Base-by-base conservation (phyloP, 257 asterid species). In the Leonotis leonurus region DNA sequence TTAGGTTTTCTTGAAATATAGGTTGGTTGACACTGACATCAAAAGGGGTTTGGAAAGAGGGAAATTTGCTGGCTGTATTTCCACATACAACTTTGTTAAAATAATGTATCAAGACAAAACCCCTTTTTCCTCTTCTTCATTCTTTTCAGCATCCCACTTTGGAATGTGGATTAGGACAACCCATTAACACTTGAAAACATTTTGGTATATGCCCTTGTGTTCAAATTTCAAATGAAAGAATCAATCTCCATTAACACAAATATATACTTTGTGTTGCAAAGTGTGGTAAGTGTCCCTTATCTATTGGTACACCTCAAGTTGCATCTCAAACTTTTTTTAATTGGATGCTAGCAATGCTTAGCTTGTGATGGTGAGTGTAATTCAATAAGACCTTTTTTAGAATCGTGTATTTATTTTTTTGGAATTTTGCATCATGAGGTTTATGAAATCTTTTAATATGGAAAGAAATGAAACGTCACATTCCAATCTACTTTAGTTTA, bases 21-120 rank as follows among this genome's bases (percentile, higher is more conserved):
- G 56, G 59, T 48, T 20, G 40, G 37, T 68, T 51, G 70, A 46
- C 76, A 60, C 63, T 51, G 70, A 46, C 76, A 60, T 55, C 52
- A 55, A 70, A 70, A 65, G 62, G 60, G 21, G 8, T 26, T 21
- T n/a, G 3, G 14, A 49, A 65, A 59, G 64, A 32, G 16, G 50
- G 36, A 53, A 17, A 36, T 26, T 1, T 27, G 18, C 35, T 71
- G 60, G 70, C 46, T 49, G 62, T 57, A 24, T 66, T 52, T 36
- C 62, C 75, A 41, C 36, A 33, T 24, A 18, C 32, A 57, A 22
- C 0, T 11, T n/a, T 56, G 43, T 14, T 65, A 50, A 58, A 40
- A 66, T 29, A 27, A n/a, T 10, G 56, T 7, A 30, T 3, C 16
- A 4, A 32, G 54, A 64, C 69, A 74, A 39, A 69, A 25, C 4